These are phyloP conservation scores for Pycnococcus provasolii DNA, from an alignment of 139 green algal genomes.

Conservation along the genomic window DNA sequence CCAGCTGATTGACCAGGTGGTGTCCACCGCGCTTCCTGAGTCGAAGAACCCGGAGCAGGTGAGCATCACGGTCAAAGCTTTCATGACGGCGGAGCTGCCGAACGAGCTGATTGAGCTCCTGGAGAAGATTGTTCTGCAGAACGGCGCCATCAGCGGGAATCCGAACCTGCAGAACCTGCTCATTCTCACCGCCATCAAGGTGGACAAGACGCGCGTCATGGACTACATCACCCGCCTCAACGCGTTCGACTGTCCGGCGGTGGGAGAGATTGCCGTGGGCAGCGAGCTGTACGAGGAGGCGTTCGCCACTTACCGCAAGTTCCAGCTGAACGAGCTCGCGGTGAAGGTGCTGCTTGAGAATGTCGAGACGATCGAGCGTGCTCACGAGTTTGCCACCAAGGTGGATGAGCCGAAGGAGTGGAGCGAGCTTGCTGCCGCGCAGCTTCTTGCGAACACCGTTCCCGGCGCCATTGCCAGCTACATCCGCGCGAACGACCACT, in stretches of 20 bases:
- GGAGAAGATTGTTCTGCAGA: conserved; percentile 99
- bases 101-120: conserved; percentile 96
- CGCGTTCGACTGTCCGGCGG: conserved; percentile 86
- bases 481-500: conserved; percentile 66
- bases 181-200: conserved; percentile 89
- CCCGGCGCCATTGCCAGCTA: conserved; percentile 78
- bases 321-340: conserved; percentile 62
- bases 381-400: conserved; percentile 67
- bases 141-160: conserved; percentile 92
- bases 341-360: conserved; percentile 84
- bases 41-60: conserved; percentile 96
- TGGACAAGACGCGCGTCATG: conserved; percentile 68
- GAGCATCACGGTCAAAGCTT: conserved; percentile 91
- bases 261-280: conserved; percentile 45
- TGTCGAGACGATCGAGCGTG: conserved; percentile 68
- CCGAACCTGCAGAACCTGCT: conserved; percentile 99
- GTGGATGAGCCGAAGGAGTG: conserved; percentile 54
- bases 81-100: conserved; percentile 93
- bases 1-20: conserved; percentile 87
- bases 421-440: conserved; percentile 79
- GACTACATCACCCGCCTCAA: conserved; percentile 96
- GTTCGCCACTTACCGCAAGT: conserved; percentile 99
- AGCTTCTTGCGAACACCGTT: conserved; percentile 68
- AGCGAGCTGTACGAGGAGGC: conserved; percentile 80
- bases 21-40: conserved; percentile 93